A percentile compares a stretch with the other conserved stretches of the same genome.
These are phyloP conservation scores for Haberlea rhodopensis DNA, from an alignment of 257 asterid species.

Conservation along the genomic window DNA sequence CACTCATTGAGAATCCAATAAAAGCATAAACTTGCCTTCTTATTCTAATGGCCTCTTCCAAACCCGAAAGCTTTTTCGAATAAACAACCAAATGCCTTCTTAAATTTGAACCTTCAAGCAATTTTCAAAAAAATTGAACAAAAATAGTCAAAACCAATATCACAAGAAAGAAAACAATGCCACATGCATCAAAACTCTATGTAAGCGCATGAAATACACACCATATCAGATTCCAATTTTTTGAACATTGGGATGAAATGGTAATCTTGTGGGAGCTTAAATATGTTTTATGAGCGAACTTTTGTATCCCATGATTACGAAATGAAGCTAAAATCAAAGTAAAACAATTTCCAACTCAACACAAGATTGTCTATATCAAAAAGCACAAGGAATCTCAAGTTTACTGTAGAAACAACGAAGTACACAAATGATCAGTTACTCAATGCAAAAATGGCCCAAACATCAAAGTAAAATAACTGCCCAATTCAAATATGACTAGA, in stretches of 20 bases:
- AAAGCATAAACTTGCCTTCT: slow-evolving; percentile 44
- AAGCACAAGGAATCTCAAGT: neutral
- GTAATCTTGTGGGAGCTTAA: neutral
- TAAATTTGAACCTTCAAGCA: slow-evolving; percentile 37
- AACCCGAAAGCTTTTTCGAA: slow-evolving; percentile 74
- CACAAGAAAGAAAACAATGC: slow-evolving; percentile 23
- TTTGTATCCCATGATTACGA: neutral
- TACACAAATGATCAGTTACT: neutral
- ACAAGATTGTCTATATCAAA: neutral
- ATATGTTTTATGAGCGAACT: neutral
- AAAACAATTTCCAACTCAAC: neutral
- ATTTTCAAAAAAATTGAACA: slow-evolving; percentile 12
- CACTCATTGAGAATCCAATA: neutral
- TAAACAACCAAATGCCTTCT: slow-evolving; percentile 44
- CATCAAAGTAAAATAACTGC: slow-evolving; percentile 14
- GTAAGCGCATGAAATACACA: neutral
- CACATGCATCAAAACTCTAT: neutral
- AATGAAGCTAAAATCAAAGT: neutral
- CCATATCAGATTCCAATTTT: neutral
- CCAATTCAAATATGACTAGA: slow-evolving; percentile 11
- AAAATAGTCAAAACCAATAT: slow-evolving; percentile 26
- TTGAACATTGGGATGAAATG: neutral
- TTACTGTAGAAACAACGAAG: neutral
- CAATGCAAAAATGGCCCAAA: neutral
- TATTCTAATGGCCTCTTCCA: slow-evolving; percentile 86